Evolutionary conservation across 2,329 filamentous ascomycete species (phyloP), one percentile per base, ranked within the genome.

Genomic region (Talaromyces amestolkiae): DNA sequence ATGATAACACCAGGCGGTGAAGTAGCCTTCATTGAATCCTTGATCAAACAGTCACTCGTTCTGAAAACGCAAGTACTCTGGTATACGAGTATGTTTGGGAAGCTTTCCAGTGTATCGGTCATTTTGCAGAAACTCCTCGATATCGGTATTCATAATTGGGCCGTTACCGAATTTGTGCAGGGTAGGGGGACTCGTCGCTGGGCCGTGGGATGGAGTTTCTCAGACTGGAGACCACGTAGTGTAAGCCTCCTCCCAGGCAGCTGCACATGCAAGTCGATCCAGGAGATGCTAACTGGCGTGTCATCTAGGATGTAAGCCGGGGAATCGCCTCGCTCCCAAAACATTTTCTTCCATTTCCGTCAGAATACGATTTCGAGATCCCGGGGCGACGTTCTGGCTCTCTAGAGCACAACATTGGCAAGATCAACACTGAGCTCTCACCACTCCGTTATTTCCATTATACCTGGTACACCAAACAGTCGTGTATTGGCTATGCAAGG

Each of bases 11-110:
- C 80, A 0, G 92, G 92, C 2, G 93, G 93, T 1, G 93, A 97
- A 74, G 79, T 91, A 0, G 86, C 84, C 3, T 96, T 97, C 74
- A 87, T 92, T 3, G 79, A 81, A 0, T 84, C 86, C 6, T 89
- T 97, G 68, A 81, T 96, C 4, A 79, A 84, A 0, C 91, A 96
- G 74, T 92, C 89, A 39, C 75, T 90, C 0, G 66, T 74, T 0
- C 79, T 92, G 1, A 79, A 81, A 19, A 81, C 85, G 0, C 82
- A 83, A 10, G 87, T 96, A 0, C 85, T 86, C 67, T 99, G 95
- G 95, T 98, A 95, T 76, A 95, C 90, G 0, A 88, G 89, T 63
- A 96, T 98, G 92, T 82, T 98, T 0, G 93, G 94, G 0, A 96
- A 96, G 72, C 81, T 91, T 35, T 93, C 89, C 69, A 81, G 91